Evolutionary conservation across 2,329 filamentous ascomycete genomes (phyloP), one percentile per base, ranked within the genome.

Genomic region (Cladosporium austrohemisphaericum): DNA sequence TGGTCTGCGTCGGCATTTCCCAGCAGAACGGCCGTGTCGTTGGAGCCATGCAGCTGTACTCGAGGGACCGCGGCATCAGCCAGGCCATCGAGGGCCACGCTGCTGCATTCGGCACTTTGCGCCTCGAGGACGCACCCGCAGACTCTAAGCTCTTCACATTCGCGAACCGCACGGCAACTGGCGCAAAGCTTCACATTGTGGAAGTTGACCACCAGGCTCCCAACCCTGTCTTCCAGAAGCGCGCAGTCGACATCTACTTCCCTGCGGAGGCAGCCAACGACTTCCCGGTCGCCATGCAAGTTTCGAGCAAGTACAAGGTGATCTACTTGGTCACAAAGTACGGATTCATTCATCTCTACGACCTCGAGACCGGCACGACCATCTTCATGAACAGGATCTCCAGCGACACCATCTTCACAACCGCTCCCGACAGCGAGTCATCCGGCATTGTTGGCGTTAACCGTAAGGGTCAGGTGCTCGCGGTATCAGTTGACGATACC

Each of bases 351-450:
- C 93, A 98, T 72, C 81, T 98, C 19, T 97, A 98, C 73, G 94
- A 98, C 65, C 82, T 98, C 50, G 94, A 98, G 76, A 93, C 88
- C 6, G 94, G 88, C 51, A 87, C 86, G 10, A 94, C 89, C 68
- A 93, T 98, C 67, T 98, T 96, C 80, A 94, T 98, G 90, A 98
- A 98, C 78, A 86, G 94, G 61, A 98, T 98, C 64, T 98, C 93
- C 26, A 95, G 90, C 76, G 93, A 98, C 68, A 98, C 93, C 20
- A 97, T 98, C 68, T 98, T 98, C 75, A 94, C 92, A 20, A 96
- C 91, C 16, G 86, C 88, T 38, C 75, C 84, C 28, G 93, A 98
- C 67, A 79, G 80, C 48, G 84, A 90, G 18, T 94, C 89, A 14
- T 82, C 85, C 37, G 94, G 94, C 61, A 86, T 98, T 55, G 80